Base-by-base conservation (phyloP, 176 grass and related monocot species). In the Oryza brachyantha region DNA sequence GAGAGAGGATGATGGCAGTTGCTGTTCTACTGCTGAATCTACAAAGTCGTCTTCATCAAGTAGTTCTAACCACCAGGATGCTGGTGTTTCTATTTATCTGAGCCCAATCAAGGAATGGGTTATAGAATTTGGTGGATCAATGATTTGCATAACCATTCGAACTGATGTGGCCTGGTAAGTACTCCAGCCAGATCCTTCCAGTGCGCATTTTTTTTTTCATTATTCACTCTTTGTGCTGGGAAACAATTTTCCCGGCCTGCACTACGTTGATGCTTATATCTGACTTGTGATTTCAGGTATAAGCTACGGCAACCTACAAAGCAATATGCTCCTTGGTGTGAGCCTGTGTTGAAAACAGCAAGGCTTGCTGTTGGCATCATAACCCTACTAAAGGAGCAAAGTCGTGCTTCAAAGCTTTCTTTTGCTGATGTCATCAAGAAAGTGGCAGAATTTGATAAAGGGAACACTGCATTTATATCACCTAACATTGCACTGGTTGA, bases 51-150 rank as follows among this genome's bases (percentile, higher is more conserved):
- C 78, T 40, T 89, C 92, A 39, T 91, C 89, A 3, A 89, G 80
- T 86, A 67, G 76, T 71, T 26, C 77, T 72, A 72, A 84, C 10
- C 70, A 84, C 29, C 42, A 45, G n/a, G 90, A 99, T 86, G 50
- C 54, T 61, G 94, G 96, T 40, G 86, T 99, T 76, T 85, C 88
- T 83, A 86, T 93, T 77, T 99, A 99, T 90, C 55, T 99, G 64
- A 99, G 96, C 52, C 87, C 90, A 64, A 89, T 99, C 62, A 99
- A 96, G 75, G 96, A 99, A 82, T 99, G 96, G 96, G 79, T 96
- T 72, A 93, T 99, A 64, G 96, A 99, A 63, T 99, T 99, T 86
- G 96, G 96, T 37, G 84, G 92, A 70, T 93, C 90, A 35, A 99
- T 99, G 92, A 82, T 99, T 85, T 99, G 93, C 73, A 74, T 99